A percentile compares a stretch with the other conserved stretches of the same genome.
Conservation (phyloP, 192 early-diverging fungal species). For the Oehlia diaphana region DNA sequence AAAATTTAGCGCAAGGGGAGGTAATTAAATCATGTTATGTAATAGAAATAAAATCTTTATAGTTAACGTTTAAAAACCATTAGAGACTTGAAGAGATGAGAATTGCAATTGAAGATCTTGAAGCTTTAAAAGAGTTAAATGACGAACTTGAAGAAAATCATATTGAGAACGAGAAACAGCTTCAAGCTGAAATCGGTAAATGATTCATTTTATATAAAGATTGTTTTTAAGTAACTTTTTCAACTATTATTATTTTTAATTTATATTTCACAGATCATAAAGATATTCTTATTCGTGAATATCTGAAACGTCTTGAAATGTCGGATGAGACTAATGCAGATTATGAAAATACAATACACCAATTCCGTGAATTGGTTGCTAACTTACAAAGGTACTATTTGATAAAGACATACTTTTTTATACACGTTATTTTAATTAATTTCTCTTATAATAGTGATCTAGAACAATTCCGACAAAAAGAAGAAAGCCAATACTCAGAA, state of each 20-base stretch:
- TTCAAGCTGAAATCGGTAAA: slow-evolving; percentile 77
- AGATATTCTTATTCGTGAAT: slow-evolving; percentile 65
- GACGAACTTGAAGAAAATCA: slow-evolving; percentile 95
- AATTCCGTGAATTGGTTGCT: slow-evolving; percentile 82
- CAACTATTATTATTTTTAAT: neutral
- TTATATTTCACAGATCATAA: slow-evolving; percentile 53
- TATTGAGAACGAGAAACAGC: slow-evolving; percentile 81
- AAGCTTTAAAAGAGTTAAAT: slow-evolving; percentile 85
- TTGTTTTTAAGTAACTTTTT: neutral
- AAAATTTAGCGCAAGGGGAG: slow-evolving; percentile 77
- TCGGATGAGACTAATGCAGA: slow-evolving; percentile 83
- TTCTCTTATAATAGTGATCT: slow-evolving; percentile 56
- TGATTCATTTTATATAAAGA: neutral
- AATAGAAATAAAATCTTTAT: too few relatives aligned
- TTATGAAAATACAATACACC: slow-evolving; percentile 80
- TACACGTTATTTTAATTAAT: neutral
- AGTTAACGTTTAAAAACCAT: neutral
- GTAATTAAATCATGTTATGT: slow-evolving; percentile 18
- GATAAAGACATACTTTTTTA: neutral
- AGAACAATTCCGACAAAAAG: slow-evolving; percentile 66
- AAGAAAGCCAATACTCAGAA: slow-evolving; percentile 59
- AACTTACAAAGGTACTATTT: slow-evolving; percentile 67
- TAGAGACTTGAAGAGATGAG: slow-evolving; percentile 79
- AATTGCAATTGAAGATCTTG: slow-evolving; percentile 78
- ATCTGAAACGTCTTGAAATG: slow-evolving; percentile 55